Evolutionary conservation across 2,329 filamentous ascomycete species (phyloP).

Genomic region (Penicillium griseofulvum): DNA sequence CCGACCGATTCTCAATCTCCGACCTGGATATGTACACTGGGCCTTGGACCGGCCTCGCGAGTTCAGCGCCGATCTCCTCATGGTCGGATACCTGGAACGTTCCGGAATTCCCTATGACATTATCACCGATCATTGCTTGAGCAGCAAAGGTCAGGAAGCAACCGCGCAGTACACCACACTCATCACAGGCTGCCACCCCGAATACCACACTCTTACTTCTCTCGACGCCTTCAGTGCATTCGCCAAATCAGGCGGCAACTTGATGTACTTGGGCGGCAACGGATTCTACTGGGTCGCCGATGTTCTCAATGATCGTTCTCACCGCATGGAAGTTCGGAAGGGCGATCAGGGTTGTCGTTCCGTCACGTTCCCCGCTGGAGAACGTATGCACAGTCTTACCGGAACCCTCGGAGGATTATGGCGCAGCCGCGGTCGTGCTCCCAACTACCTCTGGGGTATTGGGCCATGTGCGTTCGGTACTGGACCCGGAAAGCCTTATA

Average conservation of each 20-base stretch:
- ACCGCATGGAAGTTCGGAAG: constrained; percentile 37
- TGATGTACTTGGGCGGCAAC: constrained; percentile 43
- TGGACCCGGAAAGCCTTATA: constrained; percentile 29
- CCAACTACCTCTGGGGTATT: constrained; percentile 34
- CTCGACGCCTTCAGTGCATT: constrained; percentile 16
- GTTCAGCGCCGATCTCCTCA: constrained; percentile 36
- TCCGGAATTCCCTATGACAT: constrained; percentile 34
- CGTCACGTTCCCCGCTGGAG: constrained; percentile 28
- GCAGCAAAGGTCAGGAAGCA: constrained; percentile 21
- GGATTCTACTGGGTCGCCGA: constrained; percentile 37
- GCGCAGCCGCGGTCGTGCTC: constrained; percentile 30
- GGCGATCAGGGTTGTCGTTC: constrained; percentile 35
- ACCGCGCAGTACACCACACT: neutral
- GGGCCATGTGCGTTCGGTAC: constrained; percentile 32
- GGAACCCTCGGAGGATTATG: constrained; percentile 36
- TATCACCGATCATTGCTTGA: constrained; percentile 40
- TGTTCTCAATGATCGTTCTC: constrained; percentile 20
- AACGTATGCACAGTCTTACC: constrained; percentile 29
- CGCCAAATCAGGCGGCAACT: constrained; percentile 29
- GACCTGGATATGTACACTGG: constrained; percentile 40
- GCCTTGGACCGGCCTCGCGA: constrained; percentile 36
- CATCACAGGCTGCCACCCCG: neutral
- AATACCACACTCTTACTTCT: neutral
- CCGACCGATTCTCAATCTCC: constrained; percentile 39
- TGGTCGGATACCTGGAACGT: constrained; percentile 37